phyloP scores from a whole-genome alignment of 768 basidiomycete genomes.

The Flagelloscypha sp. region DNA sequence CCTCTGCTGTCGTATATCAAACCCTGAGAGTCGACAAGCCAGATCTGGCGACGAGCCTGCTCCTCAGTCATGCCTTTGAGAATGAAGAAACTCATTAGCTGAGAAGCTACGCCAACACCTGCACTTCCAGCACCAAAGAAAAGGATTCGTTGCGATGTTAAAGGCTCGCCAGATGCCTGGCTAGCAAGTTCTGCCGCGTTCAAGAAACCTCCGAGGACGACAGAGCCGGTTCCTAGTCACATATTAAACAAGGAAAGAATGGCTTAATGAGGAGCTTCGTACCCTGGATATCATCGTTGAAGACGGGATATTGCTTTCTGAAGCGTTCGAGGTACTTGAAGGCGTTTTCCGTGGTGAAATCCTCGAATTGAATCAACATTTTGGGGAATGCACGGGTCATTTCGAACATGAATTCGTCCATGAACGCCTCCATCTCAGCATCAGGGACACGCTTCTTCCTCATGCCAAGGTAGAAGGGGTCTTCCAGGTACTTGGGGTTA shows the following conservation, averaged over 20 bases:
- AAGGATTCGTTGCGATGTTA: constrained; percentile 73
- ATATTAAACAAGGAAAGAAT: not conserved
- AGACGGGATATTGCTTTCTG: constrained; percentile 66
- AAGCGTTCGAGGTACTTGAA: constrained; percentile 78
- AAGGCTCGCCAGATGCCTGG: constrained; percentile 56
- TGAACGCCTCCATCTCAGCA: constrained; percentile 66
- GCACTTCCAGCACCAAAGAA: constrained; percentile 92
- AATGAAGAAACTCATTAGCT: constrained; percentile 84
- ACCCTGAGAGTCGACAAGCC: constrained; percentile 81
- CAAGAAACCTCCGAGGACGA: constrained; percentile 83
- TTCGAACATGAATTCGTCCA: constrained; percentile 90
- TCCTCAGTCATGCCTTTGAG: constrained; percentile 67
- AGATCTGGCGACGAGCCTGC: constrained; percentile 71
- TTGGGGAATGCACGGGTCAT: constrained; percentile 70
- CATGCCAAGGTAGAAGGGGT: constrained; percentile 85
- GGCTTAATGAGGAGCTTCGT: not conserved
- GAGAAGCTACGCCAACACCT: constrained; percentile 87
- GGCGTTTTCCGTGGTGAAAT: constrained; percentile 89
- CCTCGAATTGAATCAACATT: constrained; percentile 84
- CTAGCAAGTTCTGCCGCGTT: constrained; percentile 78
- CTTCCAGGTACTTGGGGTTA: constrained; percentile 67
- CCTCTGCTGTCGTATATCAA: constrained; percentile 73
- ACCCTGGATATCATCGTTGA: constrained; percentile 89
- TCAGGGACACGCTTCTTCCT: constrained; percentile 60
- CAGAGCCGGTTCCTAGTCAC: constrained; percentile 64